Conservation (phyloP, 768 basidiomycete species). For the Kockovaella imperatae region DNA sequence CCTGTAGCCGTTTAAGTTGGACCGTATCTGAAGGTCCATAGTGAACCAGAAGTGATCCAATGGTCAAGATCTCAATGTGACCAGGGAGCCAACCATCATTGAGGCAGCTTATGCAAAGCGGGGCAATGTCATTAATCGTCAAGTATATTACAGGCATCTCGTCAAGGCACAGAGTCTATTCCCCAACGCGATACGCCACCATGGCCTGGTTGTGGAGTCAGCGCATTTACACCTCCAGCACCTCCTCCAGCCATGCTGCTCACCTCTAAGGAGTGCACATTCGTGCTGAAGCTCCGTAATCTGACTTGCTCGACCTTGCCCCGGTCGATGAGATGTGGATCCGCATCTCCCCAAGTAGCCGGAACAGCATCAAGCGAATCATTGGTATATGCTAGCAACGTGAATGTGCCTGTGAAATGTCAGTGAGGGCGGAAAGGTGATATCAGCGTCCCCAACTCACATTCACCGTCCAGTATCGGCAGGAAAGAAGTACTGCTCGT, state of each 20-base stretch:
- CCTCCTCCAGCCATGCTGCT: conserved; percentile 3
- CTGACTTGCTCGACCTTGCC: conserved; percentile 69
- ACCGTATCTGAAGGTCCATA: too few relatives aligned
- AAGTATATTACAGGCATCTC: too few relatives aligned
- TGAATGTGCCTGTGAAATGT: conserved; percentile 63
- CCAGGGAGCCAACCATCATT: too few relatives aligned
- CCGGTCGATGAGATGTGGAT: conserved; percentile 83
- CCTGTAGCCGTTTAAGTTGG: too few relatives aligned
- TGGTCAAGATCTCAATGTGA: too few relatives aligned
- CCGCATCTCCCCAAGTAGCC: conserved; percentile 93
- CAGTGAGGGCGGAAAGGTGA: neutral
- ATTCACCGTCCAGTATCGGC: conserved; percentile 78
- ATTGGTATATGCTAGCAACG: conserved; percentile 87
- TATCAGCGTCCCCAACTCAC: conserved; percentile 31
- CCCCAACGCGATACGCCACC: conserved; percentile 93
- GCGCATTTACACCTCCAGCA: neutral
- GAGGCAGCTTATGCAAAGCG: too few relatives aligned
- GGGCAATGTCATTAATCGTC: too few relatives aligned
- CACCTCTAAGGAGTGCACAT: conserved; percentile 75
- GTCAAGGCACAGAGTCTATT: conserved; percentile 48
- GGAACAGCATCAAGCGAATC: conserved; percentile 75
- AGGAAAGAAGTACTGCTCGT: conserved; percentile 94
- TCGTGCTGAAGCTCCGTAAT: conserved; percentile 91
- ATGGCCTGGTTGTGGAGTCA: conserved; percentile 58
- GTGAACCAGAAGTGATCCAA: too few relatives aligned